Evolutionary conservation across 192 early-diverging fungal genomes (phyloP), one percentile per base, ranked within the genome.

Genomic region (Ambispora gerdemannii): DNA sequence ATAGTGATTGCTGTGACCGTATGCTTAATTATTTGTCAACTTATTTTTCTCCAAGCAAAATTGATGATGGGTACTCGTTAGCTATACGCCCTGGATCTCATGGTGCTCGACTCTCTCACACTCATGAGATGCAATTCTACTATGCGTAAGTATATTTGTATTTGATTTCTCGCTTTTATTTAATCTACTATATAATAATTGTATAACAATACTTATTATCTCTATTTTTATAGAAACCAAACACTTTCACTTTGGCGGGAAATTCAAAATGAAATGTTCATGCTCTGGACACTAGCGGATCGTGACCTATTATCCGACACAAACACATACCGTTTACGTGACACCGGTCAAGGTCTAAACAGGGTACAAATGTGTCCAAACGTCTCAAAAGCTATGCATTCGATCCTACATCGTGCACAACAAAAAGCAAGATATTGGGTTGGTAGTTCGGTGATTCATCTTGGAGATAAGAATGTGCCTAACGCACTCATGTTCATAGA

Each of bases 401-500:
- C 81, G 4, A 97, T 95, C 51, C 75, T 98, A 61, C 88, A 94
- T 72, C 81, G 92, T 25, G 93, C 95, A 20, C 94, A 96, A 35
- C 81, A 87, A 73, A 85, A 86, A 25, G 89, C 92, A 4, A 90
- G 91, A 2, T 82, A 83, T 50, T 99, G 97, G 97, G 89, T 98
- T 11, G 97, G 96, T 11, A 92, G 90, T 25, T 91, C 92, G 19
- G 95, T 98, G 65, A 93, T 99, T 73, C 97, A 99, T 80, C 72
- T 99, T 70, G 97, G 96, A 22, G 96, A 99, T 79, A 92, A 91
- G 77, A 99, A 98, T 74, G 97, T 99, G 13, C 96, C 97, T 22
- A 99, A 99, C 73, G 92, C 97, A 3, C 86, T 99, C 33, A 90
- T 97, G 87, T 98, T 98, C 64, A 97, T 99, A 60, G 93, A 94